These are phyloP conservation scores for Scytalidium sp. DNA, from an alignment of 2,329 filamentous ascomycete genomes.

Conservation along the genomic window DNA sequence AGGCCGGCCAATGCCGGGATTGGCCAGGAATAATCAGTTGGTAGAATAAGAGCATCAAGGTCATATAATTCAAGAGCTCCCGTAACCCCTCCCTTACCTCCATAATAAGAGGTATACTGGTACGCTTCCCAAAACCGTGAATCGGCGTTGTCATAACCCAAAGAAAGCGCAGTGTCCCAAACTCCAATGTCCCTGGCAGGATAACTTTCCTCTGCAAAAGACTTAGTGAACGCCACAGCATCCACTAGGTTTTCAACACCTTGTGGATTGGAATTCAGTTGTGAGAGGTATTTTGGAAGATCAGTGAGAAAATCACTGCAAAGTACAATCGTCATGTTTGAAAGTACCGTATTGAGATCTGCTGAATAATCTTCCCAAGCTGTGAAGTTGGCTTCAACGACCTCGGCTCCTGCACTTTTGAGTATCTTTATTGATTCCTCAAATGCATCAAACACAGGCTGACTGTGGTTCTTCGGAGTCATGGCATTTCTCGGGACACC, in stretches of 20 bases:
- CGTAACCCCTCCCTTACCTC: conserved; percentile 56
- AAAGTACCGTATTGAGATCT: conserved; percentile 22
- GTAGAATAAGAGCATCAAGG: conserved; percentile 61
- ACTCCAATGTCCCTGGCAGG: conserved; percentile 54
- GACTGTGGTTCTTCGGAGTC: conserved; percentile 30
- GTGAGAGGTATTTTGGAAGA: conserved; percentile 52
- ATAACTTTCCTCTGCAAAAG: conserved; percentile 51
- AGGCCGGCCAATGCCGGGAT: conserved; percentile 55
- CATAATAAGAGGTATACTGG: conserved; percentile 49
- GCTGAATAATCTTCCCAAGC: conserved; percentile 41
- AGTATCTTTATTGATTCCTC: conserved; percentile 50
- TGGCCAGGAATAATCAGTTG: conserved; percentile 44
- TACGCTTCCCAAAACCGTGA: conserved; percentile 56
- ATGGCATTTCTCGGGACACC: conserved; percentile 62
- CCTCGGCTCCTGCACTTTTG: conserved; percentile 51
- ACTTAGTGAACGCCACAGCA: conserved; percentile 53
- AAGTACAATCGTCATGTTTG: conserved; percentile 41
- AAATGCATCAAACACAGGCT: conserved; percentile 50
- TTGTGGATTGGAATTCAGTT: conserved; percentile 56
- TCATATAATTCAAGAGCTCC: conserved; percentile 55
- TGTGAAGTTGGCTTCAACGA: conserved; percentile 61
- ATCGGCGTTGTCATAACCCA: conserved; percentile 53
- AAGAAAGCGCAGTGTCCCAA: conserved; percentile 52
- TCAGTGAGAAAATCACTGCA: conserved; percentile 58
- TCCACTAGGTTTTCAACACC: conserved; percentile 49